A percentile compares a stretch with the other conserved stretches of the same genome.
These are phyloP conservation scores for Umbelopsis isabellina DNA, from an alignment of 192 early-diverging fungal species.

Conservation along the genomic window DNA sequence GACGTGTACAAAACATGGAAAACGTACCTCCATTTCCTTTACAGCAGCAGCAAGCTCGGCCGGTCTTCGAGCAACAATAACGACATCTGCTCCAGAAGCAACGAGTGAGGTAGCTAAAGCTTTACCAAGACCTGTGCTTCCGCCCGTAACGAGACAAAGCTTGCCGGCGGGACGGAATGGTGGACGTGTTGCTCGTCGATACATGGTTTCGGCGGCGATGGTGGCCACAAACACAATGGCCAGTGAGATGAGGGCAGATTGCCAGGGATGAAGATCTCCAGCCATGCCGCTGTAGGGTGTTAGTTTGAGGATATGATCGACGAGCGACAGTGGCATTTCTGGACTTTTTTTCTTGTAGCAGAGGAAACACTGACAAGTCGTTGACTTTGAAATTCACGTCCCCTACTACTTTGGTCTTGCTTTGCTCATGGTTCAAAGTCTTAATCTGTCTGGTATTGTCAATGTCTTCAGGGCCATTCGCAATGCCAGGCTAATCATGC, in stretches of 20 bases:
- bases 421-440: slow-evolving; percentile 72
- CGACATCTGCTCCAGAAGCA: slow-evolving; percentile 69
- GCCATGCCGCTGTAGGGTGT: slow-evolving; percentile 22
- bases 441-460: slow-evolving; percentile 70
- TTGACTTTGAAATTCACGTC: slow-evolving; percentile 7
- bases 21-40: slow-evolving; percentile 56
- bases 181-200: slow-evolving; percentile 17
- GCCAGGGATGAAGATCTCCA: slow-evolving; percentile 33
- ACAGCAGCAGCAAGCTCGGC: slow-evolving; percentile 54
- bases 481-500: slow-evolving; percentile 72
- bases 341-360: slow-evolving; percentile 13
- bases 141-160: slow-evolving; percentile 77
- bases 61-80: slow-evolving; percentile 63
- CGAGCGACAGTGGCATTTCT: slow-evolving; percentile 22
- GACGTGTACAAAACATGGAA: not conserved
- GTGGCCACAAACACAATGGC: slow-evolving; percentile 19
- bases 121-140: slow-evolving; percentile 74
- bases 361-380: not conserved
- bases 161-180: slow-evolving; percentile 54
- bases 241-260: slow-evolving; percentile 32
- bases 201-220: slow-evolving; percentile 19
- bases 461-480: slow-evolving; percentile 55
- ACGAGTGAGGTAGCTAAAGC: slow-evolving; percentile 64
- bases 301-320: slow-evolving; percentile 37
- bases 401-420: not conserved